Evolutionary conservation across 1,139 yeast species (phyloP).

Genomic region (Saccharomyces uvarum): DNA sequence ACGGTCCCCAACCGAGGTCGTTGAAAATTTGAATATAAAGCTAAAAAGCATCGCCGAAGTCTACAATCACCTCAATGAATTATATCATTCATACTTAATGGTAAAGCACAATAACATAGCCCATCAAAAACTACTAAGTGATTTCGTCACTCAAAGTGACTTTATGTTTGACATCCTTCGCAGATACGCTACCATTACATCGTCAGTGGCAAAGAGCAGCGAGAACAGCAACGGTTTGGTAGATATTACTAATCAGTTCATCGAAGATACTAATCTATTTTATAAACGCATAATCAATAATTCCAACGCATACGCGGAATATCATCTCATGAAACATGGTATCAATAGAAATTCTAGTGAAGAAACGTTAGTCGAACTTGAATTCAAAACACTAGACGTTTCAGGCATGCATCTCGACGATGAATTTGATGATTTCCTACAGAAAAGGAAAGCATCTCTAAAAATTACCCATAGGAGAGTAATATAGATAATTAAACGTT

Average conservation of each 20-base stretch:
- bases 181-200: not conserved
- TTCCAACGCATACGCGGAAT: not conserved
- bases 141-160: not conserved
- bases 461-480: slow-evolving; percentile 14
- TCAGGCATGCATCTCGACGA: not conserved
- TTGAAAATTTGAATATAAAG: not conserved
- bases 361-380: not conserved
- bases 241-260: not conserved
- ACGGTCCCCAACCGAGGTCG: not conserved
- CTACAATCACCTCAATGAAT: not conserved
- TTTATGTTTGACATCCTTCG: not conserved
- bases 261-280: not conserved
- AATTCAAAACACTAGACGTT: not conserved
- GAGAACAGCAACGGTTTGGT: not conserved
- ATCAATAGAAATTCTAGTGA: not conserved
- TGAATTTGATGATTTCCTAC: slow-evolving; percentile 11
- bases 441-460: slow-evolving; percentile 13
- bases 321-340: not conserved
- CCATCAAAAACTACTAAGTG: not conserved
- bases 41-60: not conserved
- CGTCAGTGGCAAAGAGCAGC: not conserved
- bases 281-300: not conserved
- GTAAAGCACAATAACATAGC: not conserved
- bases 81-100: not conserved
- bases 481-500: slow-evolving; percentile 5